Base-by-base conservation (phyloP, 2,329 filamentous ascomycete genomes). In the Apiospora marii region DNA sequence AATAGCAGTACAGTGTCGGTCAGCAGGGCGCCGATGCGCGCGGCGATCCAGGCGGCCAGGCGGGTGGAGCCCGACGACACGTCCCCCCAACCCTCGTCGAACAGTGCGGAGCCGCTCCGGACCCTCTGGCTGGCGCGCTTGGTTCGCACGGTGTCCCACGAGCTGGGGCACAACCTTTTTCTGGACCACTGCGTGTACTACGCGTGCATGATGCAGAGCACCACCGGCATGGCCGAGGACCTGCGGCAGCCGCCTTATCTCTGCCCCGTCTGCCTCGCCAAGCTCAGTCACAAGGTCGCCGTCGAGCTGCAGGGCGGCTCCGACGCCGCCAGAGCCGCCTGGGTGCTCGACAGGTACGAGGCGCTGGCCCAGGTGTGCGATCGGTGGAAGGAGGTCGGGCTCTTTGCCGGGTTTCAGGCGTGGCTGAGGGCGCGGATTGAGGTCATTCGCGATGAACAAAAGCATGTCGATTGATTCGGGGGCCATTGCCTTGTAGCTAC, bases 161-260 rank as follows among this genome's bases (percentile, higher is more conserved):
- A 94, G 77, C 80, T 93, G 0, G 89, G 90, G 0, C 92, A 93
- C 78, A 93, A 91, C 77, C 86, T 94, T 49, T 90, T 88, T 0
- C 84, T 94, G 19, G 91, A 81, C 10, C 92, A 94, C 78, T 94
- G 92, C 77, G 82, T 87, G 0, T 92, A 90, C 76, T 92, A 90
- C 75, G 89, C 90, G 0, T 93, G 90, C 75, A 84, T 86, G 2
- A 91, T 92, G 90, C 90, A 92, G 77, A 85, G 88, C 5, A 90
- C 88, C 0, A 86, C 87, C 0, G 84, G 85, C 0, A 82, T 91
- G 51, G 82, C 80, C 0, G 91, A 92, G 78, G 90, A 92, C 77
- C 83, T 85, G 2, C 81, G 90, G 58, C 90, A 92, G 77, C 90
- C 91, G 34, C 90, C 90, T 0, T 92, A 91, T 75, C 76, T 92